phyloP scores from a whole-genome alignment of 1,284 basidiomycete genomes.

The Phlebopus sp. region DNA sequence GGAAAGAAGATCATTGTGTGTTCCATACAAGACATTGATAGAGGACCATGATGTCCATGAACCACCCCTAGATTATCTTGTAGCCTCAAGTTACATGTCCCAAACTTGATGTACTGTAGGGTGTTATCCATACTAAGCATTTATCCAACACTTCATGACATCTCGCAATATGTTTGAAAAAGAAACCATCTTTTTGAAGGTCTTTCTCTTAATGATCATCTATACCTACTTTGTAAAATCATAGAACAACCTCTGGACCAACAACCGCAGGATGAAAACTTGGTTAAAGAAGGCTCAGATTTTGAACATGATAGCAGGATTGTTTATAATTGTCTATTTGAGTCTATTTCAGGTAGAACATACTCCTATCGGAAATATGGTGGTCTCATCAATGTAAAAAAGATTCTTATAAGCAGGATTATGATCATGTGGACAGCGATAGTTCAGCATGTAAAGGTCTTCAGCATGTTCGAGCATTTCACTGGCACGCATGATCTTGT shows the following conservation, averaged over 20 bases:
- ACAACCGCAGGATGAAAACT: not conserved
- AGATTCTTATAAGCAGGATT: not conserved
- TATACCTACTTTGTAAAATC: slow-evolving; percentile 10
- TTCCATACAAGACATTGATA: not conserved
- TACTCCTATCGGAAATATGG: slow-evolving; percentile 6
- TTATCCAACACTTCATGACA: slow-evolving; percentile 11
- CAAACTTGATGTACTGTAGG: not conserved
- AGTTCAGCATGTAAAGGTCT: not conserved
- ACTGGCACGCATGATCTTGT: slow-evolving; percentile 1
- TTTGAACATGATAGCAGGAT: slow-evolving; percentile 3
- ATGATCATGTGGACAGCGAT: not conserved
- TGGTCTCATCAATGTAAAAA: not conserved
- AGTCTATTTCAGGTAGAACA: slow-evolving; percentile 8
- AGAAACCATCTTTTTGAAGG: slow-evolving; percentile 6
- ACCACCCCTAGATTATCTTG: not conserved
- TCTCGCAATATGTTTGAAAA: not conserved
- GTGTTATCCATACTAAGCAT: slow-evolving; percentile 5
- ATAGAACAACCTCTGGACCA: not conserved
- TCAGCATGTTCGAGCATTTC: slow-evolving; percentile 15
- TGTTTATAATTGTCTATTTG: not conserved
- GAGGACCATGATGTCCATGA: not conserved
- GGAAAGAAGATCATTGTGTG: slow-evolving; percentile 6
- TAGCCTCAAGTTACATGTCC: slow-evolving; percentile 5
- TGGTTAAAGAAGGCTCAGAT: not conserved
- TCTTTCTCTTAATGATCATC: slow-evolving; percentile 4